A percentile compares a stretch with the other conserved stretches of the same genome.
Conservation (phyloP, 73 alveolate genomes). For the Paramecium bursaria region DNA sequence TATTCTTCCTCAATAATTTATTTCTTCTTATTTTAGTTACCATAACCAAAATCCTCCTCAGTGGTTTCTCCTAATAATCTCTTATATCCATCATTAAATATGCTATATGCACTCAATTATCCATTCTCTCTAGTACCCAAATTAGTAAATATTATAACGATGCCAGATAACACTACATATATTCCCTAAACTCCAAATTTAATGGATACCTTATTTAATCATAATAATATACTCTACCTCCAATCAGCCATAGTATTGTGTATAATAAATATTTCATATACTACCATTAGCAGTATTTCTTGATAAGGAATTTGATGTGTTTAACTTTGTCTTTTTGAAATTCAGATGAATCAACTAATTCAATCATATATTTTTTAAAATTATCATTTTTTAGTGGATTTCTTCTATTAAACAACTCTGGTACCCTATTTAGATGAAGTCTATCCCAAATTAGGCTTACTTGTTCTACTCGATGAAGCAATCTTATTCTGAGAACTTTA, state of each 20-base stretch:
- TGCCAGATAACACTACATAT: slow-evolving; percentile 31
- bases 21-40: slow-evolving; percentile 31
- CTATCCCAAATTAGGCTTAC: too few species aligned
- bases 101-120: slow-evolving; percentile 58
- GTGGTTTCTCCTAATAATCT: slow-evolving; percentile 61
- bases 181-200: neutral
- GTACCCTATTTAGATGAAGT: too few species aligned
- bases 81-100: slow-evolving; percentile 62
- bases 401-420: too few species aligned
- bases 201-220: neutral
- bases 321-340: neutral
- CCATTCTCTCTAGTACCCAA: slow-evolving; percentile 63
- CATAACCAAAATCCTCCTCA: slow-evolving; percentile 52
- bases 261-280: neutral
- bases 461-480: too few species aligned
- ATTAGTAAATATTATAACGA: slow-evolving; percentile 55
- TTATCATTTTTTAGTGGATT: neutral
- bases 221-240: neutral
- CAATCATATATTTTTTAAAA: neutral
- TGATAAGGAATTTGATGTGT: neutral
- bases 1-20: slow-evolving; percentile 19
- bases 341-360: slow-evolving; percentile 47
- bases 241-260: slow-evolving; percentile 31
- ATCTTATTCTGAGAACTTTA: too few species aligned
- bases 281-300: neutral